Evolutionary conservation across 371 early-diverging fungal species (phyloP).

Genomic region (Synchytrium microbalum): DNA sequence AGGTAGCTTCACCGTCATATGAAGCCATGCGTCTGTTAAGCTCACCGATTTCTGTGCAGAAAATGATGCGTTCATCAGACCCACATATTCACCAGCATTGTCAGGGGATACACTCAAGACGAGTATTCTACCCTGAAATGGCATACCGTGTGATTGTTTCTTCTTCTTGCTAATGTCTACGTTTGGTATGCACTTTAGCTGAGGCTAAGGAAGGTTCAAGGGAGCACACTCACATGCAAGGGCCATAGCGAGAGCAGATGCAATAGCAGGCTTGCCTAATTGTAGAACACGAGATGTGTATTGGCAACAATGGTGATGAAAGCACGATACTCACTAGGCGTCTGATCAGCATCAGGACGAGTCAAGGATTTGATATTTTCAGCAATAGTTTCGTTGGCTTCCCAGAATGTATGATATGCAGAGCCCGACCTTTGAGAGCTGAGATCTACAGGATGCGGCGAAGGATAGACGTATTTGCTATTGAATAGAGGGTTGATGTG

Average conservation of each 20-base stretch:
- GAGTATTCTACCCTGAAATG: conserved; percentile 57
- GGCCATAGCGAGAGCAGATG: not conserved
- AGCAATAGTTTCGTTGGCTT: conserved; percentile 30
- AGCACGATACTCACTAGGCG: conserved; percentile 3
- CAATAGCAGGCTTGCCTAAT: conserved; percentile 4
- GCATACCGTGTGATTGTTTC: not conserved
- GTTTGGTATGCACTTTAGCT: not conserved
- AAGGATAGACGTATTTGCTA: conserved; percentile 5
- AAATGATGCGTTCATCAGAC: conserved; percentile 94
- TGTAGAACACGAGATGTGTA: too few relatives aligned
- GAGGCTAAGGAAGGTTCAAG: not conserved
- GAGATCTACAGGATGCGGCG: conserved; percentile 14
- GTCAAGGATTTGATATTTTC: conserved; percentile 11
- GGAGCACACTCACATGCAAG: conserved; percentile 6
- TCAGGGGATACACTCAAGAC: conserved; percentile 81
- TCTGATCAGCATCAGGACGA: conserved; percentile 1
- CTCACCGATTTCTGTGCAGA: conserved; percentile 83
- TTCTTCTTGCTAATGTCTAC: conserved; percentile 17
- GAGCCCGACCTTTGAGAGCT: not conserved
- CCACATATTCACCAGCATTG: conserved; percentile 79
- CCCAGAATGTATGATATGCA: conserved; percentile 21
- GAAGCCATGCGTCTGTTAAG: too few relatives aligned
- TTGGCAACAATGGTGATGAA: conserved; percentile 1
- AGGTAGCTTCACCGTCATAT: not conserved
- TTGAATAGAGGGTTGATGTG: not conserved